phyloP scores from a whole-genome alignment of 2,329 filamentous ascomycete species.

The Alternaria triticimaculans region DNA sequence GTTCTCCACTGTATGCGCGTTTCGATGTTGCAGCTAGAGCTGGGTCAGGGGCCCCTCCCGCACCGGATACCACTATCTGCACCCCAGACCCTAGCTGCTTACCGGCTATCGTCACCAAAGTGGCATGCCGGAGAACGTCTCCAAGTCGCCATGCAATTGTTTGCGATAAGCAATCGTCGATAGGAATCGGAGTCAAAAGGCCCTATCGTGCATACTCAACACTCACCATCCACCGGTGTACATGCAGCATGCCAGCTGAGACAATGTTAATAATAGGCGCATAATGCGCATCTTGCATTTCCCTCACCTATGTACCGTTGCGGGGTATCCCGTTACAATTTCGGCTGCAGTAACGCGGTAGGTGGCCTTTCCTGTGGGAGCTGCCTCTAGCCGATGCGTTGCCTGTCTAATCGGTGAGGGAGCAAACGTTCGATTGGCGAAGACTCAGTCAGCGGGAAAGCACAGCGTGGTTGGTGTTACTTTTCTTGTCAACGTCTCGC shows the following conservation, averaged over 20 bases:
- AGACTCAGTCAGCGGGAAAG: neutral
- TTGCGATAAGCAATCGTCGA: conserved; percentile 4
- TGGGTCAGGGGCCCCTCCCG: conserved; percentile 6
- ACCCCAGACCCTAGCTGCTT: conserved; percentile 3
- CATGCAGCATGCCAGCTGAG: conserved; percentile 6
- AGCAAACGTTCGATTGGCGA: conserved; percentile 15
- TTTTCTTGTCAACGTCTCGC: conserved; percentile 6
- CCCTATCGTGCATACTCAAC: neutral
- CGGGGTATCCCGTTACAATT: conserved; percentile 4
- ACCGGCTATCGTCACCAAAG: neutral
- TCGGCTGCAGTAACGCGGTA: conserved; percentile 5
- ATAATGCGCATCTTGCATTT: conserved; percentile 2
- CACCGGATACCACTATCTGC: conserved; percentile 4
- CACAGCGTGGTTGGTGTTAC: conserved; percentile 8
- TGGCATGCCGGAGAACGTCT: neutral
- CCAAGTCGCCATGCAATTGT: neutral
- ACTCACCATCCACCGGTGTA: neutral
- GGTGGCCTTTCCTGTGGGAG: conserved; percentile 14
- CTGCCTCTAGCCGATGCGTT: conserved; percentile 24
- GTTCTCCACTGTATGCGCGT: conserved; percentile 4
- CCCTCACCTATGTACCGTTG: neutral
- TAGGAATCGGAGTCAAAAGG: neutral
- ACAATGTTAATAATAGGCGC: conserved; percentile 3
- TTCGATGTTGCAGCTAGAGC: conserved; percentile 9
- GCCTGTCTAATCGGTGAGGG: conserved; percentile 15